Conservation (phyloP, 2,329 filamentous ascomycete genomes). For the Thelonectria discophora region DNA sequence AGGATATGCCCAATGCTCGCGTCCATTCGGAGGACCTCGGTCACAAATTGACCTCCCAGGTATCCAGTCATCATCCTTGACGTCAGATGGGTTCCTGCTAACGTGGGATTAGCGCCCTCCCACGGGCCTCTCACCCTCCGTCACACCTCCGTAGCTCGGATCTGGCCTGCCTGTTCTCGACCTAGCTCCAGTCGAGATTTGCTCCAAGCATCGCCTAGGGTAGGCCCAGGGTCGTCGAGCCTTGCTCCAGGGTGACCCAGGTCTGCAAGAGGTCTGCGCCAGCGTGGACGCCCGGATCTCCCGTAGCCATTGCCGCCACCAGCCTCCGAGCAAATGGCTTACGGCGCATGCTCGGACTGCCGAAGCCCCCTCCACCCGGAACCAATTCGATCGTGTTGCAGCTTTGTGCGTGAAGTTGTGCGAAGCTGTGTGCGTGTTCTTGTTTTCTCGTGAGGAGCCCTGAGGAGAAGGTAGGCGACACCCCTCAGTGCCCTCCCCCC, state of each 20-base stretch:
- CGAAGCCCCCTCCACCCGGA: conserved; percentile 41
- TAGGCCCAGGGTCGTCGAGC: conserved; percentile 4
- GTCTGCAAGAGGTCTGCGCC: conserved; percentile 4
- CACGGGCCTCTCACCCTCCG: conserved; percentile 9
- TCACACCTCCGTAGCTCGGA: conserved; percentile 19
- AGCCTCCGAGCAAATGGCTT: conserved; percentile 30
- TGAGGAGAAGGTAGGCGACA: conserved; percentile 24
- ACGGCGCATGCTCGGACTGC: conserved; percentile 36
- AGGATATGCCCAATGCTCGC: conserved; percentile 21
- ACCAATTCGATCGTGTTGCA: conserved; percentile 13
- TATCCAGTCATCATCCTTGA: conserved; percentile 29
- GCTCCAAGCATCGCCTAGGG: conserved; percentile 1
- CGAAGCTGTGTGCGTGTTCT: neutral
- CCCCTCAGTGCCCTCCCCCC: conserved; percentile 22
- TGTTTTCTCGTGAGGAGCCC: conserved; percentile 10
- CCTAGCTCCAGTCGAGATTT: conserved; percentile 23
- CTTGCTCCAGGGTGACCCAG: conserved; percentile 13
- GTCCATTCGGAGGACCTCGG: conserved; percentile 37
- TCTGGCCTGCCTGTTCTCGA: conserved; percentile 27
- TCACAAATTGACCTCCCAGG: conserved; percentile 28
- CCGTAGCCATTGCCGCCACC: conserved; percentile 35
- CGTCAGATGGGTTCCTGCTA: conserved; percentile 39
- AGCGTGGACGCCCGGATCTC: conserved; percentile 31
- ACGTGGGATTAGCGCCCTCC: conserved; percentile 24
- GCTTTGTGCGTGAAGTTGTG: neutral